These are phyloP conservation scores for Kazachstania africana DNA, from an alignment of 805 yeast species.

Conservation along the genomic window DNA sequence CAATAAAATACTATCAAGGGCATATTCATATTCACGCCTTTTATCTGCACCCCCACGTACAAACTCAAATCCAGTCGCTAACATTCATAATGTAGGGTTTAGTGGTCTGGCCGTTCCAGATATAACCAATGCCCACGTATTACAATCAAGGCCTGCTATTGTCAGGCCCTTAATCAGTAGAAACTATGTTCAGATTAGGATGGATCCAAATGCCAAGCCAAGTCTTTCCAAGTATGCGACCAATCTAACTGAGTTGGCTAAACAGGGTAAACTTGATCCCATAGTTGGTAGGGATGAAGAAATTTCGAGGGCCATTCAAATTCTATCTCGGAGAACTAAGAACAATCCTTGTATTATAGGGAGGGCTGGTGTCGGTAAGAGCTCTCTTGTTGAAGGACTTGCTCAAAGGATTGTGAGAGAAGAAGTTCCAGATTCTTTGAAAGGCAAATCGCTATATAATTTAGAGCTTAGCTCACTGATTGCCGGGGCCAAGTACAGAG, in stretches of 20 bases:
- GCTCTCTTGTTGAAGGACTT: slow-evolving; percentile 91
- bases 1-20: no score
- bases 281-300: slow-evolving; percentile 97
- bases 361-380: slow-evolving; percentile 96
- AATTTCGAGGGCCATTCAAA: slow-evolving; percentile 84
- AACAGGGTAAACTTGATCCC: slow-evolving; percentile 86
- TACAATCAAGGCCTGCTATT: no score
- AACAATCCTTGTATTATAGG: slow-evolving; percentile 94
- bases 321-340: slow-evolving; percentile 82
- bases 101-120: no score
- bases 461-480: slow-evolving; percentile 81
- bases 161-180: no score
- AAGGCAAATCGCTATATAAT: slow-evolving; percentile 71
- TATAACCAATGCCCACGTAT: no score
- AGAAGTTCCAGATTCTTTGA: slow-evolving; percentile 91
- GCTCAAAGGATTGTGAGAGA: slow-evolving; percentile 88
- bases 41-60: no score
- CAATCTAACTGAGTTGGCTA: slow-evolving; percentile 76
- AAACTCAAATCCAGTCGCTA: no score
- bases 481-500: slow-evolving; percentile 91
- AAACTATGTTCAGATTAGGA: no score
- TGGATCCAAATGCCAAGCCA: slow-evolving; percentile 44
- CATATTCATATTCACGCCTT: no score
- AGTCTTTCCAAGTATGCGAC: slow-evolving; percentile 80
- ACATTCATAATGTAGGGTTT: no score